Conservation (phyloP, 306 rosid genomes). For the Gastrolobium bilobum region DNA sequence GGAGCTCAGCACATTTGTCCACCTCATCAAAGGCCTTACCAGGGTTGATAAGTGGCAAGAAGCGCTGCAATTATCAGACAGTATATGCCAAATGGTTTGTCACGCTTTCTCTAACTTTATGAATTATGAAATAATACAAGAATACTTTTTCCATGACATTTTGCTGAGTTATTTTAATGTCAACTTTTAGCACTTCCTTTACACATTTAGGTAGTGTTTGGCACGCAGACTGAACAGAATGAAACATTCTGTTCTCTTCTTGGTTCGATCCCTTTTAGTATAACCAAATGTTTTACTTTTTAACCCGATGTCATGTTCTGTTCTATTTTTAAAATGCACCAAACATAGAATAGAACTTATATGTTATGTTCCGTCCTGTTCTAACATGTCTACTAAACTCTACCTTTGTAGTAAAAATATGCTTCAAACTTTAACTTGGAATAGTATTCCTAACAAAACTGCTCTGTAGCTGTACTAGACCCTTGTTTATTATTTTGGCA, state of each 20-base stretch:
- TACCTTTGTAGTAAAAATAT: neutral
- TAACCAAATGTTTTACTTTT: too few species aligned
- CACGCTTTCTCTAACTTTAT: slow-evolving; percentile 41
- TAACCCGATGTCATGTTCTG: too few species aligned
- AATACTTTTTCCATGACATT: slow-evolving; percentile 14
- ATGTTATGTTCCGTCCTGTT: too few species aligned
- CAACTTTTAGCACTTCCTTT: slow-evolving; percentile 6
- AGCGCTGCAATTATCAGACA: slow-evolving; percentile 77
- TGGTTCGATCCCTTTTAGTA: too few species aligned
- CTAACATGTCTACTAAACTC: too few species aligned
- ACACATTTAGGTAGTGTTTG: neutral
- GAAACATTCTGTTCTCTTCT: too few species aligned
- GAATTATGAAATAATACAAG: slow-evolving; percentile 18
- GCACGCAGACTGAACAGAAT: too few species aligned
- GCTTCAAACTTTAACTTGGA: slow-evolving; percentile 5
- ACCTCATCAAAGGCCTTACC: slow-evolving; percentile 78
- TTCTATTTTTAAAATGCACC: too few species aligned
- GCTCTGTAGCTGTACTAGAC: slow-evolving; percentile 22
- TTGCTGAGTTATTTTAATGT: slow-evolving; percentile 17
- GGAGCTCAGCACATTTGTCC: slow-evolving; percentile 73
- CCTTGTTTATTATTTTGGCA: slow-evolving; percentile 39
- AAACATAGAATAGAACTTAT: too few species aligned
- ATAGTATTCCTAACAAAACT: slow-evolving; percentile 25
- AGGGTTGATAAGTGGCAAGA: slow-evolving; percentile 77
- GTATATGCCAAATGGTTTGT: slow-evolving; percentile 89